A percentile compares a stretch with the other conserved stretches of the same genome.
Evolutionary conservation across 2,329 filamentous ascomycete genomes (phyloP).

Genomic region (Hawksworthiomyces lignivorus): DNA sequence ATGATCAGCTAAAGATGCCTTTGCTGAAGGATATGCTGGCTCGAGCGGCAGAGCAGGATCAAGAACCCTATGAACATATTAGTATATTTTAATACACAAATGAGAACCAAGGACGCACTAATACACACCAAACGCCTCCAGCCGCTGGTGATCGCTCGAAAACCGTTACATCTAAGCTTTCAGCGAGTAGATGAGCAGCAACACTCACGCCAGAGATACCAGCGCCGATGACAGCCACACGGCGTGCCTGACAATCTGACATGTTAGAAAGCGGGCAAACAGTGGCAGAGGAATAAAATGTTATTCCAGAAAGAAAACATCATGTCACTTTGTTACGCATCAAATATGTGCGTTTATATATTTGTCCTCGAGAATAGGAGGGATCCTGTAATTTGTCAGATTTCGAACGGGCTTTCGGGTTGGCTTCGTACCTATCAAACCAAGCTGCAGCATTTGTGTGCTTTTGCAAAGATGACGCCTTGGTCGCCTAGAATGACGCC

Average conservation of each 20-base stretch:
- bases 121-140: conserved; percentile 29
- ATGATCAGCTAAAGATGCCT: conserved; percentile 22
- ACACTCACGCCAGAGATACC: conserved; percentile 32
- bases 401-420: no score
- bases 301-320: no score
- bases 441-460: not conserved
- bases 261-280: not conserved
- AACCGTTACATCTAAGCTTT: conserved; percentile 28
- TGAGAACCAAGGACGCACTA: not conserved
- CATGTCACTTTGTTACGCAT: no score
- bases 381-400: no score
- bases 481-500: conserved; percentile 6
- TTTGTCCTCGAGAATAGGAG: no score
- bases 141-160: conserved; percentile 28
- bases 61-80: conserved; percentile 19
- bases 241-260: not conserved
- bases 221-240: conserved; percentile 32
- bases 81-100: not conserved
- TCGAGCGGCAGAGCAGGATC: conserved; percentile 23
- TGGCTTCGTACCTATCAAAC: not conserved
- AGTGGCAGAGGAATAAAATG: not conserved
- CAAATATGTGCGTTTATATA: no score
- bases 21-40: conserved; percentile 25
- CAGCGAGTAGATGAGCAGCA: conserved; percentile 28
- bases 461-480: conserved; percentile 6